Percentiles rank a stretch among this genome's conserved stretches.
Evolutionary conservation across 345 rosid genomes (phyloP).

Genomic region (Arabis hirsuta): DNA sequence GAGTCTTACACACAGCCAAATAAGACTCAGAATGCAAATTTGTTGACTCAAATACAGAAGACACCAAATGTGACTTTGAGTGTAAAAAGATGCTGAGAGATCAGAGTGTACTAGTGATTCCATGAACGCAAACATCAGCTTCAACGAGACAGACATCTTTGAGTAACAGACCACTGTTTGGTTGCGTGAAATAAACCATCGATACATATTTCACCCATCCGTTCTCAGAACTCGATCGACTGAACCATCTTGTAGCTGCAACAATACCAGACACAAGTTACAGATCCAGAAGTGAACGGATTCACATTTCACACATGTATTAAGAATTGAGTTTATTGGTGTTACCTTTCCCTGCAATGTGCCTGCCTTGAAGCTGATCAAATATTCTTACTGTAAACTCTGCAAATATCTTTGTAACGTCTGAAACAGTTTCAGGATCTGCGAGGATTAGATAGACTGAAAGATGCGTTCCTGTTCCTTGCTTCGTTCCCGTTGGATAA

Average conservation of each 20-base stretch:
- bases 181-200: conserved; percentile 40
- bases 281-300: conserved; percentile 13
- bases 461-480: conserved; percentile 44
- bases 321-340: conserved; percentile 9
- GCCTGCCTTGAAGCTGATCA: conserved; percentile 49
- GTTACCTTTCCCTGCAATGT: conserved; percentile 42
- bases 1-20: not conserved
- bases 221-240: conserved; percentile 32
- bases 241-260: conserved; percentile 42
- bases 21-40: not conserved
- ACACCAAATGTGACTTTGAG: not conserved
- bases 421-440: conserved; percentile 38
- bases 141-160: conserved; percentile 44
- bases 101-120: conserved; percentile 33
- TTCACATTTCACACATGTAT: conserved; percentile 4
- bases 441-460: conserved; percentile 39
- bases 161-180: conserved; percentile 43
- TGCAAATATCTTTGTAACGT: conserved; percentile 32
- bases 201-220: conserved; percentile 46
- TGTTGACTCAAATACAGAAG: not conserved
- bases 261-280: not conserved
- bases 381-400: conserved; percentile 39
- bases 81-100: not conserved
- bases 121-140: conserved; percentile 45
- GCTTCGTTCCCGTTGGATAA: conserved; percentile 41